A percentile compares a stretch with the other conserved stretches of the same genome.
Conservation (phyloP, 192 early-diverging fungal genomes). For the Linnemannia schmuckeri region DNA sequence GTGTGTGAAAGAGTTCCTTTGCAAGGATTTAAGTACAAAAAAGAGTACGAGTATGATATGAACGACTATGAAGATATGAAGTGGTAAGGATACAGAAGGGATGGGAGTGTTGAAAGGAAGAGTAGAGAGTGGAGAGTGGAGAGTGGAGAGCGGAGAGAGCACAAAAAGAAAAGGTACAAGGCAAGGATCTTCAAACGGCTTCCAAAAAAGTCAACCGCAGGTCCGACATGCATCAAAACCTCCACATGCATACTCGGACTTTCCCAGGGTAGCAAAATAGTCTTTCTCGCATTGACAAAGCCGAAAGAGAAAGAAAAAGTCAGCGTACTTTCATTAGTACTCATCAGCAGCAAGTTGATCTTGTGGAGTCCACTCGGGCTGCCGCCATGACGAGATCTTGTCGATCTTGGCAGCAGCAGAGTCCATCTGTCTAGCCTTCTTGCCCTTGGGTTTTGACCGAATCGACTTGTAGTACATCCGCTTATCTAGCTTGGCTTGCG, state of each 20-base stretch:
- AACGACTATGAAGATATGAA: background rate
- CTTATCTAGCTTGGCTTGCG: conserved; percentile 41
- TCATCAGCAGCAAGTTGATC: background rate
- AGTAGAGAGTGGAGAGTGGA: too few relatives aligned
- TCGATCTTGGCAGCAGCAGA: conserved; percentile 30
- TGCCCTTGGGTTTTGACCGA: conserved; percentile 52
- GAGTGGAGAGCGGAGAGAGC: too few relatives aligned
- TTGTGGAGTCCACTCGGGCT: conserved; percentile 37
- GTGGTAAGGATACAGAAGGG: too few relatives aligned
- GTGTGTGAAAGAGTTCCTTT: background rate
- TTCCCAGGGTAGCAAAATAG: too few relatives aligned
- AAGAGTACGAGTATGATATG: background rate
- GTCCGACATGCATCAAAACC: too few relatives aligned
- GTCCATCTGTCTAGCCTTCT: conserved; percentile 44
- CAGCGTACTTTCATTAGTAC: background rate
- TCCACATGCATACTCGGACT: too few relatives aligned
- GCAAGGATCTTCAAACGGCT: too few relatives aligned
- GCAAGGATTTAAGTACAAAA: background rate
- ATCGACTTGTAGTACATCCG: conserved; percentile 51
- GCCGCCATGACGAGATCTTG: conserved; percentile 20
- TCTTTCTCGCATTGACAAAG: too few relatives aligned
- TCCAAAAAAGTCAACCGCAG: too few relatives aligned
- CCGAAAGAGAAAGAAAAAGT: too few relatives aligned
- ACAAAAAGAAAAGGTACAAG: too few relatives aligned
- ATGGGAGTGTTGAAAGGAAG: too few relatives aligned